Conservation (phyloP, 495 filamentous ascomycete genomes). For the Neurospora cerealis region DNA sequence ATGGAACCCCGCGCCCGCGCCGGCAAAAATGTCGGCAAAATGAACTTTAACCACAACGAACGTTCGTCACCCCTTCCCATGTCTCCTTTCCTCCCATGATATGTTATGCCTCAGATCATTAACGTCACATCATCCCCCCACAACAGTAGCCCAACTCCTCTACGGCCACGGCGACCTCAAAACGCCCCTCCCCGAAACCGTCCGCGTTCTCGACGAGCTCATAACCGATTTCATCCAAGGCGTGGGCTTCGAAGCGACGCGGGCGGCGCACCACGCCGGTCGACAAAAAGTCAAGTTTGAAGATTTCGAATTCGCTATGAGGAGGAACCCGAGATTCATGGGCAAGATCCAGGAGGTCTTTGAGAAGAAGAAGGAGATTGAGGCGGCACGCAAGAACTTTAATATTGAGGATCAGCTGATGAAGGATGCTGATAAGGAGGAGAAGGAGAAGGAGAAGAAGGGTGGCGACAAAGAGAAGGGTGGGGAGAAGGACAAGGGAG, state of each 20-base stretch:
- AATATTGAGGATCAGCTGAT: slow-evolving; percentile 33
- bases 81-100: too few relatives aligned
- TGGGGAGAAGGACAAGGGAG: background rate
- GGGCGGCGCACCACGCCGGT: slow-evolving; percentile 68
- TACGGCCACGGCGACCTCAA: slow-evolving; percentile 74
- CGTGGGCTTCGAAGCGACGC: slow-evolving; percentile 78
- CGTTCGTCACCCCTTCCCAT: too few relatives aligned
- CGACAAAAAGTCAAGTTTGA: slow-evolving; percentile 96
- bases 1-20: slow-evolving; percentile 69
- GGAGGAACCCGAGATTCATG: slow-evolving; percentile 73
- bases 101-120: too few relatives aligned
- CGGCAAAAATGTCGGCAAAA: slow-evolving; percentile 77
- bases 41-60: slow-evolving; percentile 67
- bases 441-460: slow-evolving; percentile 20
- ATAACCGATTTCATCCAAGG: slow-evolving; percentile 85
- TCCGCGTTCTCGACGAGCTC: slow-evolving; percentile 85
- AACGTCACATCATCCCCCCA: too few relatives aligned
- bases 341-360: slow-evolving; percentile 85
- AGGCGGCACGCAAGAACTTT: slow-evolving; percentile 63
- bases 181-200: slow-evolving; percentile 66
- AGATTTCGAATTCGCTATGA: slow-evolving; percentile 88
- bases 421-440: slow-evolving; percentile 31
- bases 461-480: background rate
- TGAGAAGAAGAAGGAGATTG: slow-evolving; percentile 68
- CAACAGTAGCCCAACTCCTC: slow-evolving; percentile 67